Percentiles rank a stretch among this genome's conserved stretches.
Conservation (phyloP, 1,284 basidiomycete species). For the Meripilus lineatus region DNA sequence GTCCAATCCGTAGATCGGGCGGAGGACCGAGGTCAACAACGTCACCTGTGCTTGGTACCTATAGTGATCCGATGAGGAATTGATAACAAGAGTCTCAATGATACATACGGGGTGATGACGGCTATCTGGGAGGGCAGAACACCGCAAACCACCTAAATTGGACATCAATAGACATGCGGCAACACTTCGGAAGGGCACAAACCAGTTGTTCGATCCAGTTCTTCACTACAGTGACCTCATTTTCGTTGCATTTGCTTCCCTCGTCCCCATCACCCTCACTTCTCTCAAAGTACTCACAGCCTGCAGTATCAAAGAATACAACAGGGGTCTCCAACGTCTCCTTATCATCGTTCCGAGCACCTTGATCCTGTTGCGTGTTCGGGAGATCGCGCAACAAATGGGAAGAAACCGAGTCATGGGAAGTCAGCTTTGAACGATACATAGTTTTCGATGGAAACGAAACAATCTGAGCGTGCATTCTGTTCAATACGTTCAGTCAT, state of each 20-base stretch:
- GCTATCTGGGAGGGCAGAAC: constrained; percentile 77
- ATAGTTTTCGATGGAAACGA: constrained; percentile 82
- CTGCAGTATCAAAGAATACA: constrained; percentile 92
- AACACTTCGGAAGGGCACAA: constrained; percentile 21
- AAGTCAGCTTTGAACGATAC: constrained; percentile 71
- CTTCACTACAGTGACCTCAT: constrained; percentile 84
- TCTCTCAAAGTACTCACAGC: constrained; percentile 87
- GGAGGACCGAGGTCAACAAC: constrained; percentile 68
- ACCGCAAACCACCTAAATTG: constrained; percentile 58
- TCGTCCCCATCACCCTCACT: constrained; percentile 66
- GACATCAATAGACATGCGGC: background rate
- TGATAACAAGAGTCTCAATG: background rate
- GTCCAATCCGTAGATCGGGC: constrained; percentile 59
- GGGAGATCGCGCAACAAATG: constrained; percentile 75
- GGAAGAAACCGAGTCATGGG: constrained; percentile 65
- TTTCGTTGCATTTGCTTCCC: constrained; percentile 88
- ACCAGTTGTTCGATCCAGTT: constrained; percentile 81
- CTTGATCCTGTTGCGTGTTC: constrained; percentile 31
- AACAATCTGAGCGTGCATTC: constrained; percentile 88
- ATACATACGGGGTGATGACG: constrained; percentile 79
- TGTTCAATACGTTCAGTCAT: constrained; percentile 23
- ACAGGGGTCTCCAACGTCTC: constrained; percentile 76
- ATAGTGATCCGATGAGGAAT: constrained; percentile 24
- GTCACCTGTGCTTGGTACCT: constrained; percentile 93
- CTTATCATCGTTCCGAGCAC: constrained; percentile 47